Percentiles rank a stretch among this genome's conserved stretches.
Evolutionary conservation across 768 basidiomycete genomes (phyloP).

Genomic region (Boletus sensibilis): DNA sequence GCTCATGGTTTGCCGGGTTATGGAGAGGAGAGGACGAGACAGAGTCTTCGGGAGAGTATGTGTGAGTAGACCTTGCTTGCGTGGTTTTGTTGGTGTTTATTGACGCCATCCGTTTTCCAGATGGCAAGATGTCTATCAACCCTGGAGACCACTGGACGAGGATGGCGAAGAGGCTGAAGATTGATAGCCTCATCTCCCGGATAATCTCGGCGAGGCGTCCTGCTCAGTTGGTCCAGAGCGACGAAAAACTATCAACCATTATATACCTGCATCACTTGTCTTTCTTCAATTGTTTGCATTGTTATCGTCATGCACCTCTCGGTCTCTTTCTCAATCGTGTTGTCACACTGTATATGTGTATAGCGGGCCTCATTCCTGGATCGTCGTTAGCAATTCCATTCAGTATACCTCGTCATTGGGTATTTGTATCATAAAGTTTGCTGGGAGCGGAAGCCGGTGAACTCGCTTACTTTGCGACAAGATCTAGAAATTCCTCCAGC

Average conservation of each 20-base stretch:
- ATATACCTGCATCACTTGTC: neutral
- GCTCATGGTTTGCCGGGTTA: neutral
- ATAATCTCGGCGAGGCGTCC: neutral
- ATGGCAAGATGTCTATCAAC: constrained; percentile 18
- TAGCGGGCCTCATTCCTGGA: neutral
- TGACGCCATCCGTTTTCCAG: neutral
- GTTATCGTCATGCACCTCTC: no score
- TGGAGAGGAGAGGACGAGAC: constrained; percentile 5
- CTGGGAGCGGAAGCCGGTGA: neutral
- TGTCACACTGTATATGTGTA: neutral
- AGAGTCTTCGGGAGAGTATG: neutral
- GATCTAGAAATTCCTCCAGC: neutral
- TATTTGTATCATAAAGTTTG: neutral
- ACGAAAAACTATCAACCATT: neutral
- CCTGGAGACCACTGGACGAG: constrained; percentile 23
- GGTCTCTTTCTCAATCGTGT: neutral
- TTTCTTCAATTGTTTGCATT: neutral
- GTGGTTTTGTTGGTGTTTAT: neutral
- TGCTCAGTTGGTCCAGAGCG: neutral
- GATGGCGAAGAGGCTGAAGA: constrained; percentile 10
- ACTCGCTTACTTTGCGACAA: neutral
- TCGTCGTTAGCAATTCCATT: neutral
- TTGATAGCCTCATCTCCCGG: neutral
- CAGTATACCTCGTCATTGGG: neutral
- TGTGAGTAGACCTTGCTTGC: constrained; percentile 3